These are phyloP conservation scores for Lachnellula occidentalis DNA, from an alignment of 2,329 filamentous ascomycete genomes.

Conservation along the genomic window DNA sequence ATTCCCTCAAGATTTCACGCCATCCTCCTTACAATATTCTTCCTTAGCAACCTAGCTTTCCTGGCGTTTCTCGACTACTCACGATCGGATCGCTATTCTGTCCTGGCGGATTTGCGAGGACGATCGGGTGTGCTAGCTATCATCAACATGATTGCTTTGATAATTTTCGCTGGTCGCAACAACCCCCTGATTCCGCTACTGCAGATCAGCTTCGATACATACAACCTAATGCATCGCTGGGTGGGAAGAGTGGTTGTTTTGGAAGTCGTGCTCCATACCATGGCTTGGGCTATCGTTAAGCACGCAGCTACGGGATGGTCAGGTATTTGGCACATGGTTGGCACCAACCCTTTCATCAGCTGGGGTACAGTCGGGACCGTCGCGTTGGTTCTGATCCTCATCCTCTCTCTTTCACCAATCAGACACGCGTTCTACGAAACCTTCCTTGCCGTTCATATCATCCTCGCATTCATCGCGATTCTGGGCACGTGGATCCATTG, in stretches of 20 bases:
- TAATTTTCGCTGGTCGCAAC: slow-evolving; percentile 86
- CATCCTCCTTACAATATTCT: slow-evolving; percentile 50
- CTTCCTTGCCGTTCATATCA: slow-evolving; percentile 82
- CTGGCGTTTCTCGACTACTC: slow-evolving; percentile 57
- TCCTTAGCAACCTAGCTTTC: slow-evolving; percentile 57
- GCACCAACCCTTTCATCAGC: slow-evolving; percentile 56
- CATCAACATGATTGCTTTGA: slow-evolving; percentile 86
- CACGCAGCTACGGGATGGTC: slow-evolving; percentile 58
- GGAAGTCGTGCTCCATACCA: slow-evolving; percentile 64
- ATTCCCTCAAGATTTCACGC: slow-evolving; percentile 60
- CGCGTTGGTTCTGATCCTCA: slow-evolving; percentile 58
- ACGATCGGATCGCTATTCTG: slow-evolving; percentile 52
- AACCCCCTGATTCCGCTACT: slow-evolving; percentile 82
- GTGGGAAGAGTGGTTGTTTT: slow-evolving; percentile 68
- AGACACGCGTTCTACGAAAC: slow-evolving; percentile 97
- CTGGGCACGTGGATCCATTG: slow-evolving; percentile 76
- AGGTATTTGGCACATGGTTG: slow-evolving; percentile 49
- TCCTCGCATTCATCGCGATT: slow-evolving; percentile 63
- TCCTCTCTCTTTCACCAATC: slow-evolving; percentile 71
- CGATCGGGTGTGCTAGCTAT: slow-evolving; percentile 78
- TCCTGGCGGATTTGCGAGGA: slow-evolving; percentile 78
- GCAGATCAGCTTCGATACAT: slow-evolving; percentile 90
- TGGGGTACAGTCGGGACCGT: slow-evolving; percentile 57
- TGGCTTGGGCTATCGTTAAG: slow-evolving; percentile 70
- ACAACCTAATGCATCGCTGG: slow-evolving; percentile 86